A percentile compares a stretch with the other conserved stretches of the same genome.
Evolutionary conservation across 176 grass and related monocot species (phyloP).

Genomic region (Bothriochloa decipiens): DNA sequence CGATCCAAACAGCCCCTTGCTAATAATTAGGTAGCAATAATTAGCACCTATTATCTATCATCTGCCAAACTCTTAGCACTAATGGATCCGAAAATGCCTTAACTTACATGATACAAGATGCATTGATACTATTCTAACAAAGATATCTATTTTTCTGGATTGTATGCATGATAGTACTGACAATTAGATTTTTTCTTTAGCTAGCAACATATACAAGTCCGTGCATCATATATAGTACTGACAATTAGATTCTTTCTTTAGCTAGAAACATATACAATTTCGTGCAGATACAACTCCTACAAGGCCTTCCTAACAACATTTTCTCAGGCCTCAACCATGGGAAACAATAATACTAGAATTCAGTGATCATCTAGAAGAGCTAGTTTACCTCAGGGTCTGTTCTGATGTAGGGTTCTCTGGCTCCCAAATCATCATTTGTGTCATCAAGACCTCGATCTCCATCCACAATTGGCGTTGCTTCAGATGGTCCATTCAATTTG

Average conservation of each 20-base stretch:
- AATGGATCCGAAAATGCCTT: not conserved
- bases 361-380: not conserved
- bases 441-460: conserved; percentile 49
- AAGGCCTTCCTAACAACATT: conserved; percentile 22
- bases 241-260: conserved; percentile 21
- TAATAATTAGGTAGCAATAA: not conserved
- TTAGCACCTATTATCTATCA: not conserved
- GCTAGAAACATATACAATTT: conserved; percentile 8
- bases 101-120: not conserved
- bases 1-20: not conserved
- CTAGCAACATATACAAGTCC: conserved; percentile 1
- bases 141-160: conserved; percentile 19
- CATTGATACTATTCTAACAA: not conserved
- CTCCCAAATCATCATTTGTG: conserved; percentile 50
- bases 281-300: not conserved
- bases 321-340: conserved; percentile 21
- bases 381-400: conserved; percentile 69
- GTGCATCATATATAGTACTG: not conserved
- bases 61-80: not conserved
- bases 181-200: conserved; percentile 14
- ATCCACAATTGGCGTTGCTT: conserved; percentile 34
- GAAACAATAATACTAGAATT: conserved; percentile 28
- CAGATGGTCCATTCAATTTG: conserved; percentile 51
- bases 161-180: not conserved
- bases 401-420: conserved; percentile 54